These are phyloP conservation scores for Rhizophagus sp. DNA, from an alignment of 192 early-diverging fungal genomes.

Conservation along the genomic window DNA sequence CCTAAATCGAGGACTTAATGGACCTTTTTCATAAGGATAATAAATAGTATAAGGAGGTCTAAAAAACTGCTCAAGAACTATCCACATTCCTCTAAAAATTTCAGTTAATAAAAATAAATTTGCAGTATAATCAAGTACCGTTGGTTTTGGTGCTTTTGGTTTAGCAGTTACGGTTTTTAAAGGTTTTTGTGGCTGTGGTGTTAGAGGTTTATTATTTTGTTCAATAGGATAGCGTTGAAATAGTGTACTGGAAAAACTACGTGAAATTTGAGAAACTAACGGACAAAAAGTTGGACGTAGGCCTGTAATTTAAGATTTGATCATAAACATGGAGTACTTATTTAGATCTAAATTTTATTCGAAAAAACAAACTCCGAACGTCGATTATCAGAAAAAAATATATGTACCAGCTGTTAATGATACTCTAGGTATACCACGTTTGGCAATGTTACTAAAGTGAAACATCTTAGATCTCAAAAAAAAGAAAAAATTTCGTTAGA, in stretches of 20 bases:
- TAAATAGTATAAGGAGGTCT: slow-evolving; percentile 94
- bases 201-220: not conserved
- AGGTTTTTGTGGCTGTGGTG: not conserved
- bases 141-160: slow-evolving; percentile 12
- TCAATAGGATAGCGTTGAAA: not conserved
- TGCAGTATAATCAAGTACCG: slow-evolving; percentile 56
- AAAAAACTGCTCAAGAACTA: slow-evolving; percentile 92
- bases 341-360: no score
- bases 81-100: slow-evolving; percentile 87
- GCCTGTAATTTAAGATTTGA: not conserved
- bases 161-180: not conserved
- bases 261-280: not conserved
- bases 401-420: not conserved
- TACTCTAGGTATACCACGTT: not conserved
- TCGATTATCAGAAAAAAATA: not conserved
- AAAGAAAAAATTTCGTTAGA: not conserved
- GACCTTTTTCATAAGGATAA: slow-evolving; percentile 96
- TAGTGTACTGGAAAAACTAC: not conserved
- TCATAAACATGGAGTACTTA: not conserved
- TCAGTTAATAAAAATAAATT: slow-evolving; percentile 90
- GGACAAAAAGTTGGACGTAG: not conserved
- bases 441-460: not conserved
- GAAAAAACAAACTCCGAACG: not conserved
- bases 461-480: not conserved
- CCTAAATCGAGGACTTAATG: slow-evolving; percentile 89